Percentiles rank a stretch among this genome's conserved stretches.
Evolutionary conservation across 306 rosid species (phyloP).

Genomic region (Vicia faba): DNA sequence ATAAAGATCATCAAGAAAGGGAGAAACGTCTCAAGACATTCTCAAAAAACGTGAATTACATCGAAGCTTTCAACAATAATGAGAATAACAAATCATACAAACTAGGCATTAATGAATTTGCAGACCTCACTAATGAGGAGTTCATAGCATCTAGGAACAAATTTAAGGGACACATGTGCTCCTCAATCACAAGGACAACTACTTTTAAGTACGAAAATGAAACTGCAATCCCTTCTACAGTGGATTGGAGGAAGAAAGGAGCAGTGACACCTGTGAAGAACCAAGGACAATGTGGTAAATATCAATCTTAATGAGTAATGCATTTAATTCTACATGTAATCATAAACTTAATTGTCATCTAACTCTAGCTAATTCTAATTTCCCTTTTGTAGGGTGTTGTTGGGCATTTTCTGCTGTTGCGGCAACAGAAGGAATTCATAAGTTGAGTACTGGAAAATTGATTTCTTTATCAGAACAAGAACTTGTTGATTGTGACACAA

Average conservation of each 20-base stretch:
- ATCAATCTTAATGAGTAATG: neutral
- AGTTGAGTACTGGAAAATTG: conserved; percentile 31
- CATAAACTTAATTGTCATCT: neutral
- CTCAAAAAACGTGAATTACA: neutral
- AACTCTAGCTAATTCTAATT: neutral
- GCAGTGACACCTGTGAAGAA: conserved; percentile 11
- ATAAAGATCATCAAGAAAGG: conserved; percentile 2
- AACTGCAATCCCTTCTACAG: neutral
- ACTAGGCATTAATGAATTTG: conserved; percentile 6
- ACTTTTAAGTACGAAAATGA: neutral
- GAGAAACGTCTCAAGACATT: neutral
- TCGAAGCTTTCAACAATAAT: neutral
- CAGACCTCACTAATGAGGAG: conserved; percentile 1
- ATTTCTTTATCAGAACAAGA: conserved; percentile 12
- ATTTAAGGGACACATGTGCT: conserved; percentile 3
- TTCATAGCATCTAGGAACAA: conserved; percentile 6
- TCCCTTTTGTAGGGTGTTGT: conserved; percentile 30
- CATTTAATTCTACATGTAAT: neutral
- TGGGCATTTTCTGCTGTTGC: conserved; percentile 19
- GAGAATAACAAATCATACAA: neutral
- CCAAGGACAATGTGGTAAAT: conserved; percentile 8
- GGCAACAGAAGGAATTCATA: neutral
- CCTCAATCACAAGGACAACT: neutral
- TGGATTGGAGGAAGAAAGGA: conserved; percentile 13
- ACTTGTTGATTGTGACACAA: conserved; percentile 10